Evolutionary conservation across 257 asterid genomes (phyloP), one percentile per base, ranked within the genome.

Genomic region (Nemophila menziesii): DNA sequence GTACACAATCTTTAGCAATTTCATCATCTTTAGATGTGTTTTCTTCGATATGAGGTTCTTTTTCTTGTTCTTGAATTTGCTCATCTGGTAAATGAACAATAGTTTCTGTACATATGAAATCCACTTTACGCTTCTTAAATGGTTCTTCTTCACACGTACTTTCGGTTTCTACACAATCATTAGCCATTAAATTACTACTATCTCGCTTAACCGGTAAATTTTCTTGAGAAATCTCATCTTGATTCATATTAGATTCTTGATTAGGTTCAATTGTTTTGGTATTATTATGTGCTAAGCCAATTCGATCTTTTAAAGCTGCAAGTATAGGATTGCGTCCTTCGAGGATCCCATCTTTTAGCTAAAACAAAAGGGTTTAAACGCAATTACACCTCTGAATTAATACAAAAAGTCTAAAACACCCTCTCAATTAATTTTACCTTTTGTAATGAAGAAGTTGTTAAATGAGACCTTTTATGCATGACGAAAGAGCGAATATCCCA

Each of bases 401-500:
- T n/a, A n/a, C n/a, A n/a, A n/a, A n/a, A n/a, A n/a, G n/a, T n/a
- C n/a, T n/a, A n/a, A n/a, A n/a, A n/a, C n/a, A n/a, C 37, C n/a
- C 20, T 22, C 40, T 37, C 45, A 18, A 40, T 55, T 21, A 7
- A 12, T 23, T 48, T 57, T 60, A 80, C 85, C 79, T 70, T 57
- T 48, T 61, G 71, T 38, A 80, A 44, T 21, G 39, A 43, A 57
- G 43, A 24, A 51, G 48, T 46, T n/a, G 71, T 48, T 56, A 66
- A 55, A 22, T 26, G 42, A 45, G 61, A 61, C 45, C 78, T 78
- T 61, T 78, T 82, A 21, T 57, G 64, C 44, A n/a, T 45, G 48
- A 70, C 57, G 58, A 72, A 78, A 43, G 93, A 43, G 56, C 50
- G 61, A 51, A 78, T 19, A 59, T 78, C 90, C 83, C 79, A 70